Evolutionary conservation across 2,329 filamentous ascomycete genomes (phyloP), one percentile per base, ranked within the genome.

Genomic region (Dactylellina haptotyla): DNA sequence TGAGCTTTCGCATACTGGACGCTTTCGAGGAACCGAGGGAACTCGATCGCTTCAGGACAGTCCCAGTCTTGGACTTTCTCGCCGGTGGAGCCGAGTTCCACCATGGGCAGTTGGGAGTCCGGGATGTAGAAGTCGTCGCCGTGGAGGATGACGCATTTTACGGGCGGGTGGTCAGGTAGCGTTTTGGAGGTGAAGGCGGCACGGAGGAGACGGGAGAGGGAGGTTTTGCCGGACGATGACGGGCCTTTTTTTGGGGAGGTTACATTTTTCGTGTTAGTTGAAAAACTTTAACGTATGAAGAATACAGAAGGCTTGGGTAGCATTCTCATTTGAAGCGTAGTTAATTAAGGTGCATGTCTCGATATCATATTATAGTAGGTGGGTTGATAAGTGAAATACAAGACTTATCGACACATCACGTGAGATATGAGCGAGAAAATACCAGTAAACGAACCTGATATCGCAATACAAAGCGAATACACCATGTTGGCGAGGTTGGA

Each of bases 71-170:
- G 84, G 10, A 97, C 83, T 12, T 85, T 87, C 57, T 80, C 77
- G 25, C 83, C 83, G 14, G 85, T 79, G 1, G 84, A 82, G 39
- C 86, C 63, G 18, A 76, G 66, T 30, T 87, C 3, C 77, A 82
- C 61, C 46, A 81, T 78, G 20, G 83, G 83, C 59, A 84, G 83
- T 75, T 81, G 85, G 28, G 85, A 82, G 79, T 98, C 94, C 0
- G 90, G 84, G 76, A 88, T 88, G 83, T 97, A 99, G 80, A 98
- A 99, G 81, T 99, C 95, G 83, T 99, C 95, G 80, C 97, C 88
- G 80, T 99, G 95, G 20, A 99, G 85, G 78, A 98, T 91, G 79
- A 93, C 94, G 14, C 88, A 85, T 76, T 85, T 84, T 23, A 81
- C 77, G 23, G 63, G 48, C 23, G 59, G 41, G 53, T 50, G 9